Base-by-base conservation (phyloP, 495 filamentous ascomycete species). In the Penicillium pancosmium region DNA sequence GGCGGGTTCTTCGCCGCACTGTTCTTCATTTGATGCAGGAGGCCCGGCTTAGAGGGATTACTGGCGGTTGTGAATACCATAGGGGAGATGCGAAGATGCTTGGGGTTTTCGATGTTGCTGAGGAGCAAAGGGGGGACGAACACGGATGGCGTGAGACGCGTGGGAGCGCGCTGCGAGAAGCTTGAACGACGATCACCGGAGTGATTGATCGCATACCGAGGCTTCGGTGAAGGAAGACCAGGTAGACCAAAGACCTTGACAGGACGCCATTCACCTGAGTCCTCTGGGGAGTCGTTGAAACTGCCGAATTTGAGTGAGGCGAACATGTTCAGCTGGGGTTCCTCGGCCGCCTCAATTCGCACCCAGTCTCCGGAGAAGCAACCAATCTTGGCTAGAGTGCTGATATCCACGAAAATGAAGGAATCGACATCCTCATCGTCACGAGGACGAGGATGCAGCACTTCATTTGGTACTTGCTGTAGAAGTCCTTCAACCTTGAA, bases 311-410 rank as follows among this genome's bases (percentile, higher is more conserved):
- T 75, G 73, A 86, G 70, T 77, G 77, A 68, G 74, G 83, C 80
- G 60, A 82, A 73, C 59, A 78, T 75, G 66, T 81, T 80, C 5
- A 78, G 40, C 12, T 84, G 82, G 13, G 88, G 86, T 62, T 91
- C 90, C 40, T 86, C 77, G 13, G 88, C 80, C 1, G 83, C 76
- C 74, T 94, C 91, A 18, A 98, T 77, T 4, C 87, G 84, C n/a
- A 97, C 91, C 94, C 94, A 98, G 67, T 98, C 94, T 13, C 94
- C 94, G 1, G 93, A 97, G 71, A 98, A 98, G 68, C 92, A 97
- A 27, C 92, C 91, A 41, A 98, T 84, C 57, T 90, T 89, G n/a
- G 89, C 85, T 11, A 98, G 75, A 16, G 91, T 87, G 57, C 83
- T 88, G 31, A 93, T 86, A 61, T 94, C 91, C 8, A 98, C 91